Conservation (phyloP, 202 grass and related monocot species). For the Setaria viridis region DNA sequence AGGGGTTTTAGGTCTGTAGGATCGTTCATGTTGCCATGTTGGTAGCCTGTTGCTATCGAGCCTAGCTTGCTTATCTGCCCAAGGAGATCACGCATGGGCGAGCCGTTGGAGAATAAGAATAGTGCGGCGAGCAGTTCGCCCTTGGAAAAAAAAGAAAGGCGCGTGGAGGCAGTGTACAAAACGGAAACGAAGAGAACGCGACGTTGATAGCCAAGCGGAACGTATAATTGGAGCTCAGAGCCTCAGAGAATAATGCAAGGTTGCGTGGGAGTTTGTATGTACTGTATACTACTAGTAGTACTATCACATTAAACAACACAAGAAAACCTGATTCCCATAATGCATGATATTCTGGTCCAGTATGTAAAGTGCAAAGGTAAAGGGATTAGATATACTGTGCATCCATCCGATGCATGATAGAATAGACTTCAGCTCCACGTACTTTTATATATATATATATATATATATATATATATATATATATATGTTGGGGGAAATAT, state of each 20-base stretch:
- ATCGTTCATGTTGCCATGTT: background rate
- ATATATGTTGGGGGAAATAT: no score
- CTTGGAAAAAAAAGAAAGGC: background rate
- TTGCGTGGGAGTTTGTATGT: slow-evolving; percentile 35
- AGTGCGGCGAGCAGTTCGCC: background rate
- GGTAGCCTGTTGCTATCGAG: slow-evolving; percentile 44
- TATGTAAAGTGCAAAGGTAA: slow-evolving; percentile 30
- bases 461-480: no score
- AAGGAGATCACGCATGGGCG: slow-evolving; percentile 1
- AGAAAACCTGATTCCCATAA: slow-evolving; percentile 4
- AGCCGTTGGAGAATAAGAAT: slow-evolving; percentile 9
- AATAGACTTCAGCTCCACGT: no score
- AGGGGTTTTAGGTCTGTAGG: background rate
- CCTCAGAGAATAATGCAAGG: slow-evolving; percentile 21
- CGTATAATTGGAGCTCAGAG: slow-evolving; percentile 27
- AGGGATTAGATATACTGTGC: background rate
- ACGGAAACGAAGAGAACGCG: slow-evolving; percentile 3
- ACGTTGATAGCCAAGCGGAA: slow-evolving; percentile 50
- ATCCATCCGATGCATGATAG: no score
- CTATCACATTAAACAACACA: background rate
- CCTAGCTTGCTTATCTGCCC: background rate
- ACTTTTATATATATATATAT: no score
- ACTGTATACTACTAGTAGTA: background rate
- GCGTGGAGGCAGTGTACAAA: slow-evolving; percentile 22
- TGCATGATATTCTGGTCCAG: slow-evolving; percentile 32